Base-by-base conservation (phyloP, 2,329 filamentous ascomycete species). In the Fusarium stilboides region DNA sequence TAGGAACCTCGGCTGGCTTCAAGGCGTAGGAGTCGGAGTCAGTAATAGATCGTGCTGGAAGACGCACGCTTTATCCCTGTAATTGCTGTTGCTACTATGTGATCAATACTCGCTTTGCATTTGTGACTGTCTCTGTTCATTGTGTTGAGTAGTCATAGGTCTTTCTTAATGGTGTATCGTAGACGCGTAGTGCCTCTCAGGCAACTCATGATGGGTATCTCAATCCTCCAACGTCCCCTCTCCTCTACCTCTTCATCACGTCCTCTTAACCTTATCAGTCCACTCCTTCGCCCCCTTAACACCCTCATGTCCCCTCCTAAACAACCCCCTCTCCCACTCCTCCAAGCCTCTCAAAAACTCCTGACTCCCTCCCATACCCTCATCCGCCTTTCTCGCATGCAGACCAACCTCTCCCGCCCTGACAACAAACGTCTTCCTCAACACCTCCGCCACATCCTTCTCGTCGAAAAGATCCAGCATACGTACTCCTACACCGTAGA, bases 391-490 rank as follows among this genome's bases (percentile, higher is more conserved):
- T 71, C 94, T 89, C 4, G 94, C 95, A 77, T 97, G 93, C 76
- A 98, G 88, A 8, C 92, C 92, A 51, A 98, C 93, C 67, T 97
- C 93, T 3, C 89, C 87, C 1, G 94, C 93, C 47, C 96, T 86
- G 50, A 88, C 86, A 70, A 94, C 93, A 80, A 97, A 98, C 0
- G 93, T 94, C 83, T 91, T 85, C 57, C 88, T 86, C 71, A 95
- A 78, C 20, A 96, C 89, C 68, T 93, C 87, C 57, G 94, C 92
- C 57, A 98, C 90, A 62, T 89, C 88, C 44, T 79, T 78, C 78
- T 97, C 94, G 60, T 98, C 94, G 66, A 97, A 97, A 1, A 99
- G 81, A 62, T 98, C 94, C 65, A 98, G 84, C 80, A 98, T 94
- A 52, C 93, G 88, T 44, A 93, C 91, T 5, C 92, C 94, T 6